Base-by-base conservation (phyloP, 331 rosid species). In the Quercus phellos region DNA sequence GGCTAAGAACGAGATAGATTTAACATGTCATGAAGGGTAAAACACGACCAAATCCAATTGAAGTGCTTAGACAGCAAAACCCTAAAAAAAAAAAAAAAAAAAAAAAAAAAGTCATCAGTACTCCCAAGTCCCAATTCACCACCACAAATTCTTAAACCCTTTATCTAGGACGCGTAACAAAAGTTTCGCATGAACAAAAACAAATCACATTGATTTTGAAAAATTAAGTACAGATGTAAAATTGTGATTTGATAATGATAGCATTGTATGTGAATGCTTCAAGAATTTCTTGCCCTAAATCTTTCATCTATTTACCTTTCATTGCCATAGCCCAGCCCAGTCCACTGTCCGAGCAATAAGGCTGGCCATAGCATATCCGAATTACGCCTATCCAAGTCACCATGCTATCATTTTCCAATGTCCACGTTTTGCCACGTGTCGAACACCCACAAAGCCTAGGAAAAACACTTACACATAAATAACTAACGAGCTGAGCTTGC, bases 311-410 rank as follows among this genome's bases (percentile, higher is more conserved):
- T 70, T 68, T 27, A 58, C 70, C 55, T 24, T 0, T 0, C 18
- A 3, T 54, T 50, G 79, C 85, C 70, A 32, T 30, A 55, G 22
- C 19, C 75, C 30, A 14, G 17, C 19, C 75, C 30, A 14, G 17
- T 51, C 76, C 81, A 63, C 29, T 27, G 58, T 58, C 90, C 87
- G 85, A 38, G 76, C 78, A 79, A 81, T 64, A 69, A 59, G 78
- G 71, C 56, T 59, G 74, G 55, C 78, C 83, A 34, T 18, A 54
- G 54, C 78, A 68, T 66, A 10, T 54, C 55, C 34, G 11, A 79
- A 69, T 9, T 18, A 14, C 53, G 10, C 51, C 29, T 2, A 1
- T 22, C 83, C 85, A 77, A 77, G 26, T 81, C 79, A 60, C 66
- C n/a, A 6, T 1, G 5, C 7, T 30, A 34, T 55, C 86, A 17